phyloP scores from a whole-genome alignment of 2,329 filamentous ascomycete genomes.

The Sarocladiaceae sp. region DNA sequence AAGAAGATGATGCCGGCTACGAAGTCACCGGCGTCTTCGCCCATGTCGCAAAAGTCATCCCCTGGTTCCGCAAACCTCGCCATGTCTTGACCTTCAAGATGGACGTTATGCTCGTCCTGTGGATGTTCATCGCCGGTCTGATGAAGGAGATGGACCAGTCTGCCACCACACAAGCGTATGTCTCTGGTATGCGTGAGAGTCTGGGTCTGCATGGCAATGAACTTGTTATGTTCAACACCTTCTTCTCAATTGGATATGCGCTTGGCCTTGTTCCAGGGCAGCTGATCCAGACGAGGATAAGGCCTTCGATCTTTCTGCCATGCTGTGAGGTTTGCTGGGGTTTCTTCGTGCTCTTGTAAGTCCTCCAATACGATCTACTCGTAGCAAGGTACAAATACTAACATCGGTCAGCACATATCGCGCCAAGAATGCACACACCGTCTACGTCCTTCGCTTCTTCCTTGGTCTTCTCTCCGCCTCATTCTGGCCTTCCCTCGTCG shows the following conservation, averaged over 20 bases:
- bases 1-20: neutral
- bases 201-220: slow-evolving; percentile 47
- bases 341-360: slow-evolving; percentile 21
- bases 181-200: slow-evolving; percentile 30
- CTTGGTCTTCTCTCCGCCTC: slow-evolving; percentile 34
- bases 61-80: slow-evolving; percentile 24
- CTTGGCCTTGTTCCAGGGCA: slow-evolving; percentile 38
- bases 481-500: slow-evolving; percentile 33
- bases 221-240: slow-evolving; percentile 47
- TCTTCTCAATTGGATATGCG: slow-evolving; percentile 58
- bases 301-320: slow-evolving; percentile 35
- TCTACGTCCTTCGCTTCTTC: slow-evolving; percentile 39
- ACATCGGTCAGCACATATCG: slow-evolving; percentile 19
- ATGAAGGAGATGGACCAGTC: slow-evolving; percentile 34
- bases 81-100: slow-evolving; percentile 30
- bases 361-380: neutral
- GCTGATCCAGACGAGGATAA: slow-evolving; percentile 33
- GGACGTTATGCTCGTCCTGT: slow-evolving; percentile 28
- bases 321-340: slow-evolving; percentile 30
- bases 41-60: slow-evolving; percentile 1
- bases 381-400: too few species aligned
- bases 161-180: slow-evolving; percentile 30
- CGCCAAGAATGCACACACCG: slow-evolving; percentile 30
- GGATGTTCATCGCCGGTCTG: slow-evolving; percentile 31
- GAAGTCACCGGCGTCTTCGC: slow-evolving; percentile 4